These are phyloP conservation scores for Aspergillus ochraceus DNA, from an alignment of 2,329 filamentous ascomycete genomes.

Conservation along the genomic window DNA sequence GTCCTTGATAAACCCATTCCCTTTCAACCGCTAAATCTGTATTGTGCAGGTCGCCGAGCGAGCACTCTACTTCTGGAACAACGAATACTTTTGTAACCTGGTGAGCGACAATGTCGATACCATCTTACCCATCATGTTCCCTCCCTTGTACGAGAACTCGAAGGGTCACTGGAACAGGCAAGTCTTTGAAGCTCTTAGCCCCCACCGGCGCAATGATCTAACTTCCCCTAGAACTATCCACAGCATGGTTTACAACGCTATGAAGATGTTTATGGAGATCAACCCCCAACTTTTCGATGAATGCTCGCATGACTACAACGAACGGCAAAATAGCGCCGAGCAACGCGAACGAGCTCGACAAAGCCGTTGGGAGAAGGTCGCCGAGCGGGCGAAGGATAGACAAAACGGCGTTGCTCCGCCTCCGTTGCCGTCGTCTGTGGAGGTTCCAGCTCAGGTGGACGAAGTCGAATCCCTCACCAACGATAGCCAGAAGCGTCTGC, in stretches of 20 bases:
- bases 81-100: constrained; percentile 99
- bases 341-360: constrained; percentile 78
- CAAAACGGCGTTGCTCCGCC: constrained; percentile 50
- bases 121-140: constrained; percentile 99
- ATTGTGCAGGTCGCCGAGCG: constrained; percentile 77
- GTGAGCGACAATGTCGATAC: constrained; percentile 99
- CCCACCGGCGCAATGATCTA: constrained; percentile 24
- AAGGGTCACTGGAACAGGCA: constrained; percentile 99
- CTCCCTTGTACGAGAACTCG: constrained; percentile 95
- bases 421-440: constrained; percentile 35
- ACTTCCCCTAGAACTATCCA: constrained; percentile 79
- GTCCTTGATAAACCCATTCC: not conserved
- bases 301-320: constrained; percentile 96
- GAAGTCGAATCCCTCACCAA: constrained; percentile 78
- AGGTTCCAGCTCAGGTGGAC: constrained; percentile 55
- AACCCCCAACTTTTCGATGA: constrained; percentile 98
- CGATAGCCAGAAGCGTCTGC: constrained; percentile 81
- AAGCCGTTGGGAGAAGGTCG: constrained; percentile 84
- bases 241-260: constrained; percentile 99
- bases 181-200: constrained; percentile 27
- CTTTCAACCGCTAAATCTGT: constrained; percentile 12
- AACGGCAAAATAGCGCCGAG: constrained; percentile 90
- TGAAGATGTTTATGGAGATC: constrained; percentile 99
- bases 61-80: constrained; percentile 99
- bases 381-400: constrained; percentile 73